Conservation (phyloP, 208 protist genomes). For the Jaenimonas drosophilae region DNA sequence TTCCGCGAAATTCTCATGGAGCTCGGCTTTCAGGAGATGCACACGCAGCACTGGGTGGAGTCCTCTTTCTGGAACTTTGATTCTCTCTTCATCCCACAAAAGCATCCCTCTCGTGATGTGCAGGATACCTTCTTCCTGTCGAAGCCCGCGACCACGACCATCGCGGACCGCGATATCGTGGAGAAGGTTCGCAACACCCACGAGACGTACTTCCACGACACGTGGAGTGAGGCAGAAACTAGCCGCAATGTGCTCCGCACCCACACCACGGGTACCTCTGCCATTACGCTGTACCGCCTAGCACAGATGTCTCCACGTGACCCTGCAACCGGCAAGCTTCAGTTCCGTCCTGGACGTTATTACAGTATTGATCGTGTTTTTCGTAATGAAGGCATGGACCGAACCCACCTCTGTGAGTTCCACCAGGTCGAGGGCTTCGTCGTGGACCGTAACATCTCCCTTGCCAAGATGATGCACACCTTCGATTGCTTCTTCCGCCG, state of each 20-base stretch:
- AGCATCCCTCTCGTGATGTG: conserved; percentile 99
- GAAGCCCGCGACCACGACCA: conserved; percentile 48
- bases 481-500: conserved; percentile 97
- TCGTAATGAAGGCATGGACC: conserved; percentile 99
- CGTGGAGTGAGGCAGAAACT: conserved; percentile 94
- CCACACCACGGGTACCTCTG: conserved; percentile 99
- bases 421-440: conserved; percentile 99
- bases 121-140: conserved; percentile 99
- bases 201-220: conserved; percentile 87
- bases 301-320: conserved; percentile 50
- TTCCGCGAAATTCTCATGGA: conserved; percentile 99
- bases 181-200: conserved; percentile 91
- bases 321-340: conserved; percentile 38
- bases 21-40: conserved; percentile 99
- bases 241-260: conserved; percentile 98
- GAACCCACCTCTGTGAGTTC: conserved; percentile 99
- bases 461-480: conserved; percentile 98
- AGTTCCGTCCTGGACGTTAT: conserved; percentile 95
- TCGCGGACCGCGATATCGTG: conserved; percentile 83
- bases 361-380: conserved; percentile 99
- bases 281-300: conserved; percentile 95
- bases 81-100: conserved; percentile 99
- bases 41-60: conserved; percentile 98
- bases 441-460: conserved; percentile 94
- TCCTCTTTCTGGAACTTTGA: conserved; percentile 99